Evolutionary conservation across 148 eudicot species (phyloP).

Genomic region (Polygonum maritimum): DNA sequence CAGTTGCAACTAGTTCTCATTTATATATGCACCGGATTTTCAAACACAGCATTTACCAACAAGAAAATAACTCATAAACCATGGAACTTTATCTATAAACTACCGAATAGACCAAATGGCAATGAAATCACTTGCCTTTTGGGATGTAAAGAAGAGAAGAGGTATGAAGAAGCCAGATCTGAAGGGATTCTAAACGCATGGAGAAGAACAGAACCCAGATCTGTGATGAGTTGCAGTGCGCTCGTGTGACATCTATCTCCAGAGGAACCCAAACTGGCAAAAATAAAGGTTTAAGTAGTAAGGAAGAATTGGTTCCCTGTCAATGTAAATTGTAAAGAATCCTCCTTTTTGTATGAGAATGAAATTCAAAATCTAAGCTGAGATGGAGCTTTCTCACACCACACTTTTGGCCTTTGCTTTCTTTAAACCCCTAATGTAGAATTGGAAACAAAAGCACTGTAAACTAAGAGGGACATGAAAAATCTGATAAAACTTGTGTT

Average conservation of each 20-base stretch:
- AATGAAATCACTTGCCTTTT: conserved; percentile 10
- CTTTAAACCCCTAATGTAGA: conserved; percentile 23
- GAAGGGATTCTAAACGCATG: conserved; percentile 15
- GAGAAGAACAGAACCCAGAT: conserved; percentile 20
- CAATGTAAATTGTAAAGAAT: conserved; percentile 11
- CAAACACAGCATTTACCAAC: not conserved
- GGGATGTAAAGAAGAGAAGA: not conserved
- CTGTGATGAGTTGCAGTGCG: conserved; percentile 12
- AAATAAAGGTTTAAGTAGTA: conserved; percentile 1
- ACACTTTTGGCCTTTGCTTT: conserved; percentile 14
- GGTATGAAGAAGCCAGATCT: conserved; percentile 29
- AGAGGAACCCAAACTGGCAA: conserved; percentile 15
- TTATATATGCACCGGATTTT: not conserved
- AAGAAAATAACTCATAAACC: not conserved
- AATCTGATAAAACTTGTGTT: not conserved
- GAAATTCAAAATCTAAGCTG: conserved; percentile 30
- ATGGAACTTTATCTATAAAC: not conserved
- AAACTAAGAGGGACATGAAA: conserved; percentile 10
- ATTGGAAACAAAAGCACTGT: conserved; percentile 12
- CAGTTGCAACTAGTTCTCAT: not conserved
- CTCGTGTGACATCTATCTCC: not conserved
- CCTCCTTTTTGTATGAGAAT: conserved; percentile 2
- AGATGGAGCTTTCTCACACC: conserved; percentile 35
- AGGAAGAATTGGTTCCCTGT: conserved; percentile 6
- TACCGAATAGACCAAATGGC: not conserved